Base-by-base conservation (phyloP, 1,139 yeast species). In the Citeromyces hawaiiensis region DNA sequence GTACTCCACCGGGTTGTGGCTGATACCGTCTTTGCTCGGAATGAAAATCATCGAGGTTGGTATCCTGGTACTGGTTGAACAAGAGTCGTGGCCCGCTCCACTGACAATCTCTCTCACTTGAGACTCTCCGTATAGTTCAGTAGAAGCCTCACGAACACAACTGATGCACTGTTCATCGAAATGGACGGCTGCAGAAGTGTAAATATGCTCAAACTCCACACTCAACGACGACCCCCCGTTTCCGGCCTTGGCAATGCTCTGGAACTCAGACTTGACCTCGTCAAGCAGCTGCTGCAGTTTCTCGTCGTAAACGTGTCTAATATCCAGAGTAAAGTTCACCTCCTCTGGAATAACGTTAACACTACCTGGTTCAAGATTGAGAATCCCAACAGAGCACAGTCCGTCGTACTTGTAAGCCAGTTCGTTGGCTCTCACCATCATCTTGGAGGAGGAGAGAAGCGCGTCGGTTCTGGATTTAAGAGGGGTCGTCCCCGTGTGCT, bases 401-500 rank as follows among this genome's bases (percentile, higher is more conserved):
- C 83, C 85, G 6, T 60, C 61, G 47, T 68, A 57, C 38, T 61
- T 60, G 36, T 56, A 51, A 2, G 83, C 85, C 39, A 75, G 64
- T 40, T 73, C 76, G 44, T 74, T 70, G 8, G 78, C 75, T 40
- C 62, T 64, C 5, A 63, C 61, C 37, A 78, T 71, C 66, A 79
- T 69, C 44, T 62, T 63, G 3, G 83, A 62, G 10, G 80, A 69
- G 1, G 76, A 70, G 16, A 75, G 61, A 40, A 80, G 51, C 0
- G 87, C 76, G 56, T 80, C 88, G 19, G 70, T 64, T 48, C 88
- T 66, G 36, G 70, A 62, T 36, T 58, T 56, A 61, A 80, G 59
- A n/a, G 87, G 87, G 0, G 88, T 80, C 1, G 87, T 76, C 16
- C 88, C 88, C 0, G 87, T 74, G 52, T 80, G 88, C 38, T 75